Conservation (phyloP, 768 basidiomycete genomes). For the Lentinula lateritia region DNA sequence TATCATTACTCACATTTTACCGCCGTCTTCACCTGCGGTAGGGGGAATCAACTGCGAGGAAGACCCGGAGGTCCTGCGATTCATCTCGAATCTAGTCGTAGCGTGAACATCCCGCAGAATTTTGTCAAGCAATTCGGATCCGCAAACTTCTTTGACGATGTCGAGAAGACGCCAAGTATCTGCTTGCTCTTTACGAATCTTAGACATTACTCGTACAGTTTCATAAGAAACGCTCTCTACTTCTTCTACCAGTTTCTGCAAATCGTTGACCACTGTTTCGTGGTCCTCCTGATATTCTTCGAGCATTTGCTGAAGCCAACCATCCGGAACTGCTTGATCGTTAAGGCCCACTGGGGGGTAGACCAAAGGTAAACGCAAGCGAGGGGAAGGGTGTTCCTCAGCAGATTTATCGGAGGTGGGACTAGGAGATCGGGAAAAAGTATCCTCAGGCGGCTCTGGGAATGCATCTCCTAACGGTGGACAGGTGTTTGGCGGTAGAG, state of each 20-base stretch:
- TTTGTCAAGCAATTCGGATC: not conserved
- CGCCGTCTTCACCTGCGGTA: not conserved
- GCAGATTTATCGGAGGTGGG: not conserved
- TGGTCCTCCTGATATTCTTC: not conserved
- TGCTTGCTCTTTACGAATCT: not conserved
- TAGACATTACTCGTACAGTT: not conserved
- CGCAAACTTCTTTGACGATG: not conserved
- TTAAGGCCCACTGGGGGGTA: not conserved
- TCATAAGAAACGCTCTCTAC: not conserved
- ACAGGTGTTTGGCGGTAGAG: not conserved
- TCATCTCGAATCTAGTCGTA: not conserved
- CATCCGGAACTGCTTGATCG: not conserved
- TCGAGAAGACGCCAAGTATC: not conserved
- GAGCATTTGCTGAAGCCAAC: not conserved
- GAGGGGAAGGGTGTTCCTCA: not conserved
- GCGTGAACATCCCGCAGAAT: not conserved
- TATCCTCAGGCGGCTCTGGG: not conserved
- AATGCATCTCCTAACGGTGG: not conserved
- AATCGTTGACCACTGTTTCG: not conserved
- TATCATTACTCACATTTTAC: not conserved
- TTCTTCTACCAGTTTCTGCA: not conserved
- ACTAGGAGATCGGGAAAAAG: not conserved
- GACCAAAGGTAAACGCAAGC: not conserved
- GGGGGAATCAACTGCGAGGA: not conserved
- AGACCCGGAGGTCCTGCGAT: not conserved